phyloP scores from a whole-genome alignment of 169 alveolate genomes.

The Eimeria maxima region DNA sequence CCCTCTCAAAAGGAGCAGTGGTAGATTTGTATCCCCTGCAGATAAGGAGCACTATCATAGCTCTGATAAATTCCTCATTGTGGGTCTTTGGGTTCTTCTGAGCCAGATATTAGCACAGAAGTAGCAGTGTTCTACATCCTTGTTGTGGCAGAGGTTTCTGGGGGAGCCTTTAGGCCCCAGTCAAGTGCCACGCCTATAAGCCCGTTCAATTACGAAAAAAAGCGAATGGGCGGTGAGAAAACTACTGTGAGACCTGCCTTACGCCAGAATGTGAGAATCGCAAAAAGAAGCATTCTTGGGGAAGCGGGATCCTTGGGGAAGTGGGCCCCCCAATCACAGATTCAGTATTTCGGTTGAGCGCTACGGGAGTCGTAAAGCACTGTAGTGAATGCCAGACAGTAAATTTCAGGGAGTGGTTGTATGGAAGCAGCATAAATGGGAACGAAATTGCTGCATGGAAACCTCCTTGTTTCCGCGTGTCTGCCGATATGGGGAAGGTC shows the following conservation, averaged over 20 bases:
- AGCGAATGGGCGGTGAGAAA: background rate
- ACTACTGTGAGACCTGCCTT: background rate
- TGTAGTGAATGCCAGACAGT: background rate
- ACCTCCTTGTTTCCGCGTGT: background rate
- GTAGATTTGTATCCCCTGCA: background rate
- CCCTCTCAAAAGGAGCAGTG: background rate
- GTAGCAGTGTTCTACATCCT: background rate
- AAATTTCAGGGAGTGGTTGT: background rate
- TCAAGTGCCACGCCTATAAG: background rate
- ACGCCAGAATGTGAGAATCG: background rate
- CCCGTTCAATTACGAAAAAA: background rate
- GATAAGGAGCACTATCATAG: background rate
- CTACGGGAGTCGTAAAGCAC: background rate
- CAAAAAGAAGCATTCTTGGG: background rate
- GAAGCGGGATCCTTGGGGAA: constrained; percentile 10
- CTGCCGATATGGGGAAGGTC: background rate
- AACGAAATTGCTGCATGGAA: background rate
- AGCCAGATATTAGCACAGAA: background rate
- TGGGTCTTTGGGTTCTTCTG: background rate
- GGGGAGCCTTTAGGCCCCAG: background rate
- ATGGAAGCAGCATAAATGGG: background rate
- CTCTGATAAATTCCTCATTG: background rate
- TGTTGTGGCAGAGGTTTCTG: background rate
- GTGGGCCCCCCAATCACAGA: constrained; percentile 15
- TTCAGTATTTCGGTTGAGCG: background rate